Base-by-base conservation (phyloP, 2,329 filamentous ascomycete species). In the Phyllosticta citriasiana region DNA sequence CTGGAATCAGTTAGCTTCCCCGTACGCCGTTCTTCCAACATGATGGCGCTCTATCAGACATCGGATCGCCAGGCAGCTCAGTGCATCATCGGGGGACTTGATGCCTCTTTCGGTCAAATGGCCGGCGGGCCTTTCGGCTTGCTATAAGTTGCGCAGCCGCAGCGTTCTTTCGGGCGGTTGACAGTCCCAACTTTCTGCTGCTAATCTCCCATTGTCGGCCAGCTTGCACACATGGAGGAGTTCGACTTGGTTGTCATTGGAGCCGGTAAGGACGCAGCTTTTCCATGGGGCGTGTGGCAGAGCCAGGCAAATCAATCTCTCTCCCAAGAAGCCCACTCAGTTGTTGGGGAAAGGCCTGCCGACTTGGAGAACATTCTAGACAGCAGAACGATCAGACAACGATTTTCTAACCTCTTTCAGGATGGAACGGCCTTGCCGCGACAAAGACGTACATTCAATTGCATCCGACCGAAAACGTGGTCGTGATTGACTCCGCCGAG, bases 401-500 rank as follows among this genome's bases (percentile, higher is more conserved):
- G 33, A 12, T 16, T n/a, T 16, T n/a, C 25, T 62, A n/a, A 60
- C 61, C 22, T 9, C 2, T 40, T 8, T 9, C 55, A 70, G 69
- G 69, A 12, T 67, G 71, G 35, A 76, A 76, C 63, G 80, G 80
- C 6, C 71, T 82, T 25, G 74, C 74, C 52, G 72, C 76, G 6
- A 76, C 79, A 9, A 80, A 80, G 67, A 79, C 78, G 1, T 79
- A 79, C 64, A 76, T 77, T 62, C 72, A 79, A 55, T 67, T 76
- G 9, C 72, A 79, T 60, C 74, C 74, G 0, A 59, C 67, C 19
- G 69, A 74, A n/a, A 71, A 74, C 1, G 66, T 80, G 1, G 61
- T 77, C 4, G 68, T 81, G 9, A 63, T 82, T 9, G 80, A 82
- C 58, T 71, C 72, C 24, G 69, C 70, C 30, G 64, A 66, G 1